These are phyloP conservation scores for Pythium vanterpoolii DNA, from an alignment of 352 stramenopile species.

Conservation along the genomic window DNA sequence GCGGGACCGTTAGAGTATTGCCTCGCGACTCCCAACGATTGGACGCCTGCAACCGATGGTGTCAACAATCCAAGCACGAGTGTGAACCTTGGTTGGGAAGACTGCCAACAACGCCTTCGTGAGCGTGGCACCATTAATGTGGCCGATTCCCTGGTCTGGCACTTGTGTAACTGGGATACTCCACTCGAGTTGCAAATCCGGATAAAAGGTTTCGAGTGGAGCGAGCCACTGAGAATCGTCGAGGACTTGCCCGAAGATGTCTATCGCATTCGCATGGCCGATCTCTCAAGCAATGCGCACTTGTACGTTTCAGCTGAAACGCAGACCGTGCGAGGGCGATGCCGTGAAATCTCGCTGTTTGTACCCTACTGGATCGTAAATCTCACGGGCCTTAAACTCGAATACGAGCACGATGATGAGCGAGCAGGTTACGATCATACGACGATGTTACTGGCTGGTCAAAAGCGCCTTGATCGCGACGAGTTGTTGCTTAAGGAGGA, in stretches of 20 bases:
- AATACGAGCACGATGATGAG: conserved; percentile 84
- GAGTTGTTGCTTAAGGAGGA: conserved; percentile 77
- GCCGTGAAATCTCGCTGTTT: conserved; percentile 75
- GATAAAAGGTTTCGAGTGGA: conserved; percentile 87
- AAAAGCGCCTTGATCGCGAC: conserved; percentile 75
- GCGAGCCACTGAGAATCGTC: conserved; percentile 55
- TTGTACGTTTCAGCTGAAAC: conserved; percentile 73
- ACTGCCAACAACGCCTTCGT: conserved; percentile 66
- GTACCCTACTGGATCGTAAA: conserved; percentile 90
- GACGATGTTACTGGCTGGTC: conserved; percentile 67
- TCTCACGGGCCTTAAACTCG: conserved; percentile 74
- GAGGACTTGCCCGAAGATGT: conserved; percentile 44
- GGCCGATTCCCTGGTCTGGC: conserved; percentile 78
- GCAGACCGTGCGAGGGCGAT: conserved; percentile 46
- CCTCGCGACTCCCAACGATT: conserved; percentile 67
- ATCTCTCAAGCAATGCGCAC: conserved; percentile 67
- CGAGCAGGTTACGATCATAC: conserved; percentile 60
- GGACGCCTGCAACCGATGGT: conserved; percentile 47
- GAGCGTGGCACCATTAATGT: conserved; percentile 77
- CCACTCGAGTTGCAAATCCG: conserved; percentile 73
- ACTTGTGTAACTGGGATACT: conserved; percentile 76
- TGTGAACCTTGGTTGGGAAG: conserved; percentile 66
- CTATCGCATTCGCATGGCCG: conserved; percentile 72
- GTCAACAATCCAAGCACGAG: conserved; percentile 32
- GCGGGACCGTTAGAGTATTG: conserved; percentile 70